Conservation (phyloP, 257 asterid species). For the Fraxinus quadrangulata region DNA sequence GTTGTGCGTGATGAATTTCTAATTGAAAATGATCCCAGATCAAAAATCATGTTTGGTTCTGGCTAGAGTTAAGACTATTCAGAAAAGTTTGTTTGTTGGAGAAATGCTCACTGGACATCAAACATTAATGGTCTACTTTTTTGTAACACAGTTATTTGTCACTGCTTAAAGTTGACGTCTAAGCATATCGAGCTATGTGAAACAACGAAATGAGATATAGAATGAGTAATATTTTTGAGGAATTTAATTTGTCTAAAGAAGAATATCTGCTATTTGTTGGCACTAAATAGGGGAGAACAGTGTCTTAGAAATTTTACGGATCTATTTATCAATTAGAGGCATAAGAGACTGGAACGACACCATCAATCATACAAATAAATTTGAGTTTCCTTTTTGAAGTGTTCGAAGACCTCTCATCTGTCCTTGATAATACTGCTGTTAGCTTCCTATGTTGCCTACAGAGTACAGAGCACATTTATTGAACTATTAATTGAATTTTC, state of each 20-base stretch:
- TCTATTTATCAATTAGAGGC: not conserved
- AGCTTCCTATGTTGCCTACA: constrained; percentile 16
- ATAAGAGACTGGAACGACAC: not conserved
- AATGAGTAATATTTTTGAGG: not conserved
- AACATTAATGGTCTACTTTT: not conserved
- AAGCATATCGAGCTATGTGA: not conserved
- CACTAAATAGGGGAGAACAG: not conserved
- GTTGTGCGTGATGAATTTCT: constrained; percentile 15
- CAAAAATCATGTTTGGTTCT: not conserved
- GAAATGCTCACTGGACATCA: not conserved
- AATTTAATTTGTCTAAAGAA: not conserved
- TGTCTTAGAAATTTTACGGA: not conserved
- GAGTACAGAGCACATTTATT: constrained; percentile 23
- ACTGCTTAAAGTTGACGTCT: not conserved
- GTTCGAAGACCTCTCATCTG: constrained; percentile 4
- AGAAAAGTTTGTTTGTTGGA: not conserved
- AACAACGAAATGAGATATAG: not conserved
- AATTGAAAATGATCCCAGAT: constrained; percentile 4
- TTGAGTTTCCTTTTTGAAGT: not conserved
- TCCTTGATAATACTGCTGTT: constrained; percentile 8
- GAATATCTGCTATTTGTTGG: not conserved
- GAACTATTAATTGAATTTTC: constrained; percentile 24
- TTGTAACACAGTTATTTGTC: not conserved
- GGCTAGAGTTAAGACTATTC: constrained; percentile 17
- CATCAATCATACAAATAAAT: not conserved